phyloP scores from a whole-genome alignment of 164 flowering plant genomes.

The Vitis rotundifolia region DNA sequence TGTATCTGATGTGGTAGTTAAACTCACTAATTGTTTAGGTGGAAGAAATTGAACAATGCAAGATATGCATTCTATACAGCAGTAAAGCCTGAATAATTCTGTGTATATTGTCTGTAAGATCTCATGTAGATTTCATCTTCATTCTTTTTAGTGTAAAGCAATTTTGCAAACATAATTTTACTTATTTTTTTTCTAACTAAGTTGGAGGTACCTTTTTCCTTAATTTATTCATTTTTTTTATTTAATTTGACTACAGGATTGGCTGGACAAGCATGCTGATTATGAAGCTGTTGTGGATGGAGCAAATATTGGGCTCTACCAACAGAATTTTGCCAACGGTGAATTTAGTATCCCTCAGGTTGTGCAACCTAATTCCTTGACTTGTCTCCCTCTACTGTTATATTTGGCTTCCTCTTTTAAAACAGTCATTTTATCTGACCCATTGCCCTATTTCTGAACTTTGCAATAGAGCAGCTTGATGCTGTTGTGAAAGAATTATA shows the following conservation, averaged over 20 bases:
- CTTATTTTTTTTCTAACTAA: too few species aligned
- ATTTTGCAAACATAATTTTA: too few species aligned
- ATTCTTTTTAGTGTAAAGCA: too few species aligned
- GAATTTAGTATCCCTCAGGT: slow-evolving; percentile 86
- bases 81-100: too few species aligned
- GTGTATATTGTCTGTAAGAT: too few species aligned
- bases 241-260: slow-evolving; percentile 41
- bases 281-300: slow-evolving; percentile 83
- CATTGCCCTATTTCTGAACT: slow-evolving; percentile 7
- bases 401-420: neutral
- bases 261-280: slow-evolving; percentile 61
- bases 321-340: slow-evolving; percentile 85
- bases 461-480: slow-evolving; percentile 77
- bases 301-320: slow-evolving; percentile 83
- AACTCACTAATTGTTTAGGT: too few species aligned
- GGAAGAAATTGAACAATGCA: too few species aligned
- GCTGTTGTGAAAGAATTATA: slow-evolving; percentile 72
- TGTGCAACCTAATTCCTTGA: slow-evolving; percentile 18
- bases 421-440: neutral
- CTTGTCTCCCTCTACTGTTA: neutral
- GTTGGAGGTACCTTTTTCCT: neutral
- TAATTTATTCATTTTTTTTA: neutral
- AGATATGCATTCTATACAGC: too few species aligned
- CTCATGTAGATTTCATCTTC: too few species aligned
- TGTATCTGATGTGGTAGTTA: too few species aligned